phyloP scores from a whole-genome alignment of 345 rosid genomes.

The Linum tenue region DNA sequence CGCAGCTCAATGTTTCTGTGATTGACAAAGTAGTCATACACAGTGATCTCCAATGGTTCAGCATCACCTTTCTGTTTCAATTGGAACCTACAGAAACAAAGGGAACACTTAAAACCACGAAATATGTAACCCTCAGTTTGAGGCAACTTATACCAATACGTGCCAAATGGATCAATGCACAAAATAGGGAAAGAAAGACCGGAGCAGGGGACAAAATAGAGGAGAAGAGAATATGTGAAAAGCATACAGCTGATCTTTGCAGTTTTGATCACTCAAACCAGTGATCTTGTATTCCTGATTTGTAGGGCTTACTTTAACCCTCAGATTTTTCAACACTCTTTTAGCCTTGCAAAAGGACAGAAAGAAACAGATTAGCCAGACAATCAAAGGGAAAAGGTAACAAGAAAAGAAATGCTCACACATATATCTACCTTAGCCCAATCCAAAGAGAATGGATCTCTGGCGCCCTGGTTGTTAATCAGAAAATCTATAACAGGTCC shows the following conservation, averaged over 20 bases:
- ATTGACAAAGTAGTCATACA: constrained; percentile 54
- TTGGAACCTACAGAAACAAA: constrained; percentile 38
- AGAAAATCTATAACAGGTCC: constrained; percentile 75
- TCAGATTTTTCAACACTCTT: constrained; percentile 55
- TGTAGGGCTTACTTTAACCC: constrained; percentile 59
- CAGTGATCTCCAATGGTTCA: constrained; percentile 45
- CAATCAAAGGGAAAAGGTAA: too few relatives aligned
- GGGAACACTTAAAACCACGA: background rate
- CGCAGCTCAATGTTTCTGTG: constrained; percentile 42
- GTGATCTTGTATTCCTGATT: constrained; percentile 77
- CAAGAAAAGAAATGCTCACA: background rate
- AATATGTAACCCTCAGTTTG: too few relatives aligned
- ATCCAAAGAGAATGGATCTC: constrained; percentile 50
- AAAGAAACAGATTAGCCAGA: background rate
- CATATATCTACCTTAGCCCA: constrained; percentile 60
- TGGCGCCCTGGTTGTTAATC: constrained; percentile 51
- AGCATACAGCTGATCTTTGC: constrained; percentile 35
- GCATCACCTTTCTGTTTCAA: constrained; percentile 44
- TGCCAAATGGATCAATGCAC: background rate
- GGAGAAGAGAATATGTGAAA: background rate
- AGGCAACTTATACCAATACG: background rate
- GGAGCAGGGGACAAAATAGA: background rate
- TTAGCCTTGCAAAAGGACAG: constrained; percentile 42
- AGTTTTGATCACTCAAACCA: constrained; percentile 60
- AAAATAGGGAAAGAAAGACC: background rate